phyloP scores from a whole-genome alignment of 2,329 filamentous ascomycete genomes.

The Monilinia laxa region DNA sequence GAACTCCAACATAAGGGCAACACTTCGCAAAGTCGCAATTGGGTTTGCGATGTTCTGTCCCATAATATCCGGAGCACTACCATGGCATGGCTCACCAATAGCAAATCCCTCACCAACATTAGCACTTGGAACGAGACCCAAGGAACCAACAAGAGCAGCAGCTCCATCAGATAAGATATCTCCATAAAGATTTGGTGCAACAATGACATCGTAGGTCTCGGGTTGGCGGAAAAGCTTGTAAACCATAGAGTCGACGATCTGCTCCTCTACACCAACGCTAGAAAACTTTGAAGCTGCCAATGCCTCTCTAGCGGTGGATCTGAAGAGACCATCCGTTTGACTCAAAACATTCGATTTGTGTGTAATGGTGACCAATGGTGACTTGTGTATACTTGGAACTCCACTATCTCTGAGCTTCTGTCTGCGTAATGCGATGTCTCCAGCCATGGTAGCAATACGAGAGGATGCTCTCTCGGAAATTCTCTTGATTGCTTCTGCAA shows the following conservation, averaged over 20 bases:
- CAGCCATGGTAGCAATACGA: constrained; percentile 89
- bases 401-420: constrained; percentile 71
- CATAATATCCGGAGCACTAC: constrained; percentile 92
- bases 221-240: constrained; percentile 99
- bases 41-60: constrained; percentile 92
- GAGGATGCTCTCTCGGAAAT: constrained; percentile 83
- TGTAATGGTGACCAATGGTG: constrained; percentile 86
- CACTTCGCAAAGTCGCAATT: constrained; percentile 88
- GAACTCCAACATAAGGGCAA: constrained; percentile 95
- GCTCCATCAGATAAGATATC: constrained; percentile 96
- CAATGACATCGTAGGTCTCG: constrained; percentile 92
- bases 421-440: constrained; percentile 85
- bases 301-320: constrained; percentile 71
- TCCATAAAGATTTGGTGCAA: constrained; percentile 95
- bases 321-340: constrained; percentile 95
- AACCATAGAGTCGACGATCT: constrained; percentile 99
- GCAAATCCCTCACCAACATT: constrained; percentile 94
- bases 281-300: constrained; percentile 66
- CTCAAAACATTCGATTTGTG: constrained; percentile 98
- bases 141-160: constrained; percentile 84
- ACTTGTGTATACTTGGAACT: constrained; percentile 59
- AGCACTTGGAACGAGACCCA: constrained; percentile 90
- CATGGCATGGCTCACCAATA: constrained; percentile 97
- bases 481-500: constrained; percentile 96
- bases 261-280: constrained; percentile 76